Conservation (phyloP, 768 basidiomycete genomes). For the Paxillus ammoniavirescens region DNA sequence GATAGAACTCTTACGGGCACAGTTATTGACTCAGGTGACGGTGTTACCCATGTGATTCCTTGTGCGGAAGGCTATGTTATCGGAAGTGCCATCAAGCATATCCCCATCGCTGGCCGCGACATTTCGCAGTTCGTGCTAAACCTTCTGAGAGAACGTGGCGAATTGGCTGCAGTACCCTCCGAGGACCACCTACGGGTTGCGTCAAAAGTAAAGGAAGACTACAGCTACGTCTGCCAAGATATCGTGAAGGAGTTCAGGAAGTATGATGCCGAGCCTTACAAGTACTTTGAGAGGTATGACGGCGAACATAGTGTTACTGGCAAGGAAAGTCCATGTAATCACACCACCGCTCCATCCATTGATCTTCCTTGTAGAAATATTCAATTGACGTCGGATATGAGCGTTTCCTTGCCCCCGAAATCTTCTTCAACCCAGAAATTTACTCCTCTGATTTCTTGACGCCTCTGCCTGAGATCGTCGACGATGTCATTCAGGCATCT, state of each 20-base stretch:
- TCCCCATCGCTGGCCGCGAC: constrained; percentile 97
- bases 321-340: constrained; percentile 51
- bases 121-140: constrained; percentile 97
- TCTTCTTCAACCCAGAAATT: constrained; percentile 99
- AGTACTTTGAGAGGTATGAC: constrained; percentile 91
- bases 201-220: constrained; percentile 94
- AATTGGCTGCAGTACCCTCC: constrained; percentile 85
- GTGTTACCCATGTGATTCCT: constrained; percentile 98
- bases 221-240: constrained; percentile 98
- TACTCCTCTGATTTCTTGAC: constrained; percentile 97
- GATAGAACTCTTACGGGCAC: constrained; percentile 95
- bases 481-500: constrained; percentile 91
- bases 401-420: constrained; percentile 97
- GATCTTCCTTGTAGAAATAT: constrained; percentile 67
- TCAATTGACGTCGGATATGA: constrained; percentile 94
- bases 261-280: constrained; percentile 94
- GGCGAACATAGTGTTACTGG: constrained; percentile 93
- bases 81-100: constrained; percentile 97
- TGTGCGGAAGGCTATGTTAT: constrained; percentile 98
- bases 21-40: constrained; percentile 98
- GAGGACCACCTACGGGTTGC: constrained; percentile 94
- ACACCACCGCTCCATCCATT: constrained; percentile 2
- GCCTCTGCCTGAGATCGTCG: constrained; percentile 93
- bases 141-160: constrained; percentile 92
- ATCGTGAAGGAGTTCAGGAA: constrained; percentile 99